Evolutionary conservation across 441 rosid species (phyloP).

Genomic region (Aleurites moluccanus): DNA sequence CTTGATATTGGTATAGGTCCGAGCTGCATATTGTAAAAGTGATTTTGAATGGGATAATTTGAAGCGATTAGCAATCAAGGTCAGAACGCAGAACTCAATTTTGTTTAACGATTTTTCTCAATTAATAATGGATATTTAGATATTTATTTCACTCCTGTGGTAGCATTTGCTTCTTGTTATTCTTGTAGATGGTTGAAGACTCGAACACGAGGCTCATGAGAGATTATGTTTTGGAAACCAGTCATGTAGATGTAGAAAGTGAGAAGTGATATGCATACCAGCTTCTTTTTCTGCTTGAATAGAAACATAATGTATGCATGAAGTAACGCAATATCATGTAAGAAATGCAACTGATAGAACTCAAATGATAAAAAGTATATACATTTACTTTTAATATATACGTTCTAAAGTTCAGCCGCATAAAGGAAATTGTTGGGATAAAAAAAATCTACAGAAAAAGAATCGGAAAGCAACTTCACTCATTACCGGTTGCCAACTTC

Average conservation of each 20-base stretch:
- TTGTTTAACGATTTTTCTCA: not conserved
- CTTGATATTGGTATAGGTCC: slow-evolving; percentile 42
- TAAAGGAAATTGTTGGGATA: not conserved
- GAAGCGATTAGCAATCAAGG: slow-evolving; percentile 56
- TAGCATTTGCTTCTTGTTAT: not conserved
- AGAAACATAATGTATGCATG: not conserved
- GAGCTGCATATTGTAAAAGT: slow-evolving; percentile 73
- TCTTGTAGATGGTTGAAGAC: slow-evolving; percentile 54
- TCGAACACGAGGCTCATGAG: slow-evolving; percentile 73
- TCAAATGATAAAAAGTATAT: not conserved
- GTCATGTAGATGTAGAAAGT: slow-evolving; percentile 29
- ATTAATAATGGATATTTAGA: not conserved
- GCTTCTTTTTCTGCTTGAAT: not conserved
- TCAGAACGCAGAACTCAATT: slow-evolving; percentile 17
- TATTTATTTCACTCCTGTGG: not conserved
- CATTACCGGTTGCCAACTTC: not conserved
- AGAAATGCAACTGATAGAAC: not conserved
- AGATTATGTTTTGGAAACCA: slow-evolving; percentile 74
- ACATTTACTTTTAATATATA: not conserved
- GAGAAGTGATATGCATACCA: slow-evolving; percentile 32
- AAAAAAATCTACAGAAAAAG: not conserved
- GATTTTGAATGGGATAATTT: slow-evolving; percentile 93
- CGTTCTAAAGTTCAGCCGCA: not conserved
- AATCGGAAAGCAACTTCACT: not conserved
- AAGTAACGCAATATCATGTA: not conserved